Conservation (phyloP, 2,329 filamentous ascomycete genomes). For the Sphaerulina populicola region DNA sequence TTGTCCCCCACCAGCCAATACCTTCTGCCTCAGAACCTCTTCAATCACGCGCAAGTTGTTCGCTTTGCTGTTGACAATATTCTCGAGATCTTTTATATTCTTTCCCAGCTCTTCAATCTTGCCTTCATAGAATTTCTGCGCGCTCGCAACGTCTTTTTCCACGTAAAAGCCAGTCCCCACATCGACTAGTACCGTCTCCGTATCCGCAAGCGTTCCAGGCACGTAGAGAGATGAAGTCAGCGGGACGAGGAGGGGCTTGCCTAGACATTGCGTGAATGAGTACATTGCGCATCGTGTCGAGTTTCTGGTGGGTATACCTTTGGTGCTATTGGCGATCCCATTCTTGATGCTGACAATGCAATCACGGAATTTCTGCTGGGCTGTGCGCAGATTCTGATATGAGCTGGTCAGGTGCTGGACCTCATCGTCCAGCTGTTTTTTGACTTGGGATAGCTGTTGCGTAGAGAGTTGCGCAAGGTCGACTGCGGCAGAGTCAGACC, state of each 20-base stretch:
- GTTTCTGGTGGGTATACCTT: slow-evolving; percentile 17
- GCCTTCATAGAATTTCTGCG: slow-evolving; percentile 56
- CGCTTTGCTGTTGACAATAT: slow-evolving; percentile 65
- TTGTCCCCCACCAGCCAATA: slow-evolving; percentile 26
- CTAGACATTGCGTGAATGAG: slow-evolving; percentile 27
- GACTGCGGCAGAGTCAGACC: slow-evolving; percentile 36
- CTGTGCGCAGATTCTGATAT: slow-evolving; percentile 79
- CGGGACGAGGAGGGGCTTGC: slow-evolving; percentile 72
- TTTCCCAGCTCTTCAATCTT: slow-evolving; percentile 59
- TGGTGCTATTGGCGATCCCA: slow-evolving; percentile 35
- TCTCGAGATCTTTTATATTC: slow-evolving; percentile 60
- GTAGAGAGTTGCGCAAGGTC: slow-evolving; percentile 70
- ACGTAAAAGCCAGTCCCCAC: slow-evolving; percentile 91
- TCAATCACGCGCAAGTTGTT: slow-evolving; percentile 79
- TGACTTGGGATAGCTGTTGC: slow-evolving; percentile 80
- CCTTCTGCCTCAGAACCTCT: slow-evolving; percentile 56
- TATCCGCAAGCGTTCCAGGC: slow-evolving; percentile 65
- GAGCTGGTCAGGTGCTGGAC: slow-evolving; percentile 88
- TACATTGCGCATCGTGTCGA: background rate
- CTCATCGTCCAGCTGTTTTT: slow-evolving; percentile 93
- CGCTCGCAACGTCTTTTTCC: slow-evolving; percentile 65
- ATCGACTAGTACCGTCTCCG: slow-evolving; percentile 76
- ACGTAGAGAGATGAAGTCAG: slow-evolving; percentile 93
- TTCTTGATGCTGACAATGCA: slow-evolving; percentile 68
- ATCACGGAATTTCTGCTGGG: slow-evolving; percentile 85